Conservation (phyloP, 495 filamentous ascomycete genomes). For the Geopyxis carbonaria region DNA sequence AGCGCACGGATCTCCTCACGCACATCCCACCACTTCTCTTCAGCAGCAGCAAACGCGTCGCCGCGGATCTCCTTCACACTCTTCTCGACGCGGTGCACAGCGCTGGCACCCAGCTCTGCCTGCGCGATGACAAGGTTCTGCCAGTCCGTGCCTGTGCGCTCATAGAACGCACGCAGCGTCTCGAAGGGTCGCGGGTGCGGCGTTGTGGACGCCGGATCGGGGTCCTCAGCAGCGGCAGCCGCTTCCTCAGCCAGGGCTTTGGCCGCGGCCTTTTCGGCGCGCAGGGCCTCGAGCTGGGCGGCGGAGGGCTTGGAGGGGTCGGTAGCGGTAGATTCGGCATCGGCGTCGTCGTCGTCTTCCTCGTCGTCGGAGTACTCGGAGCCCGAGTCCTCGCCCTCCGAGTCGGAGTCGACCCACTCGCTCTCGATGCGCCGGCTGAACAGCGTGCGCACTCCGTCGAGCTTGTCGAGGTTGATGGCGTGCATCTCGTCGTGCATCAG, state of each 20-base stretch:
- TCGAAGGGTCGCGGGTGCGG: constrained; percentile 69
- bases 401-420: constrained; percentile 49
- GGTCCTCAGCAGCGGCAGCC: constrained; percentile 24
- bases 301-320: too few relatives aligned
- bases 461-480: constrained; percentile 72
- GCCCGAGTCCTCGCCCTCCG: constrained; percentile 51
- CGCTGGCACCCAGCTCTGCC: constrained; percentile 18
- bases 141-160: constrained; percentile 74
- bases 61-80: constrained; percentile 81
- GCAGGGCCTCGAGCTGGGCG: constrained; percentile 19
- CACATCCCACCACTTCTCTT: constrained; percentile 98
- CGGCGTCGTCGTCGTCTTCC: constrained; percentile 43
- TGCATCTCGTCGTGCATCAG: constrained; percentile 90
- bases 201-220: constrained; percentile 11
- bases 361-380: constrained; percentile 52
- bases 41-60: constrained; percentile 69
- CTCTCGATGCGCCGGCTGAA: constrained; percentile 71
- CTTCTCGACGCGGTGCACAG: constrained; percentile 32
- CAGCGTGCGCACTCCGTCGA: constrained; percentile 56
- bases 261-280: constrained; percentile 30
- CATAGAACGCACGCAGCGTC: constrained; percentile 78
- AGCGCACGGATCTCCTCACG: constrained; percentile 82
- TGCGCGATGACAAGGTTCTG: constrained; percentile 62
- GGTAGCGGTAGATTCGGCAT: too few relatives aligned
- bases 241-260: constrained; percentile 27